Evolutionary conservation across 2,329 filamentous ascomycete genomes (phyloP).

Genomic region (Cucurbitaria berberidis): DNA sequence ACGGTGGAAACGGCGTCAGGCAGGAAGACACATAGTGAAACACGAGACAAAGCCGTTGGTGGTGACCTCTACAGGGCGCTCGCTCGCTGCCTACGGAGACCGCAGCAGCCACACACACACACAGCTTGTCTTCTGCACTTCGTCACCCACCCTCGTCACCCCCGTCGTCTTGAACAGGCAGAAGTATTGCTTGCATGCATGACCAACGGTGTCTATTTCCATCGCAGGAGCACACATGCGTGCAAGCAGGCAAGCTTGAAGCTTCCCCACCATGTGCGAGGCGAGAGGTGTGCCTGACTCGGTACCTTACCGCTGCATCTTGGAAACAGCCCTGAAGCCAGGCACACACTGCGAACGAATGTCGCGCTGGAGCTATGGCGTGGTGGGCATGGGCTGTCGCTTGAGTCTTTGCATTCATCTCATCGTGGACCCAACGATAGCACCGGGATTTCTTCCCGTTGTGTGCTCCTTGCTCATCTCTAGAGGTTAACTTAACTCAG

Average conservation of each 20-base stretch:
- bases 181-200: conserved; percentile 14
- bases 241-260: too few species aligned
- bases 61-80: conserved; percentile 3
- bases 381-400: background rate
- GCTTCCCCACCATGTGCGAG: conserved; percentile 3
- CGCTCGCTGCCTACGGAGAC: too few species aligned
- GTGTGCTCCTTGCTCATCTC: conserved; percentile 5
- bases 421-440: background rate
- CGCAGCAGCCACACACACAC: too few species aligned
- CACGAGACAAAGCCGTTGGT: conserved; percentile 13
- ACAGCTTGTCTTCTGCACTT: conserved; percentile 8
- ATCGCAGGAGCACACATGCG: background rate
- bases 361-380: background rate
- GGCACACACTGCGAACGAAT: background rate
- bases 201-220: conserved; percentile 3
- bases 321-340: background rate
- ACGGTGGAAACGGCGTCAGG: conserved; percentile 14
- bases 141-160: conserved; percentile 8
- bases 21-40: conserved; percentile 25
- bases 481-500: background rate
- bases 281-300: background rate
- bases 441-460: background rate
- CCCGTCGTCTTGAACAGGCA: conserved; percentile 14
- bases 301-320: conserved; percentile 1
- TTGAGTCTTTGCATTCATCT: background rate